Evolutionary conservation across 305 asterid species (phyloP), one percentile per base, ranked within the genome.

Genomic region (Plantago coronopus): DNA sequence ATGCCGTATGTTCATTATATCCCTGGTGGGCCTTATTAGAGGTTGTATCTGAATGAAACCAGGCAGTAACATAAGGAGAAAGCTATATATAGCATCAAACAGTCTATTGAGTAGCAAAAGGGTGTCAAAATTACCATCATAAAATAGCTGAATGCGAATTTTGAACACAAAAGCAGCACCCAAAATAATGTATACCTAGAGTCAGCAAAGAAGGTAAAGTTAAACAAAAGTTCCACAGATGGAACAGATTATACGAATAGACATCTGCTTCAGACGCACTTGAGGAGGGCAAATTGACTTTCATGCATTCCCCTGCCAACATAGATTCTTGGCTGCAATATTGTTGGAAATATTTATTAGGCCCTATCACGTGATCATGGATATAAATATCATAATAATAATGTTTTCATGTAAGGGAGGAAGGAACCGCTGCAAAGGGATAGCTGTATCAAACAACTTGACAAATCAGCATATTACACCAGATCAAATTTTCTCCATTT

Each of bases 271-370:
- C 17, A 63, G 53, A 72, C 91, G 54, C 79, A 87, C 96, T 87
- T 87, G 87, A 85, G 79, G 64, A 87, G 85, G 64, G 91, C 80
- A 74, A 87, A 83, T 64, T 90, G 55, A 63, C 94, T 87, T 78
- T 87, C 96, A 63, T 87, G 96, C 96, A 87, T 87, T 76, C 96
- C 96, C 78, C 94, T 85, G 54, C 94, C 96, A 64, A 87, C 96
- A 66, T 84, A 87, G 56, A 87, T 90, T 62, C 94, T 88, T 63
- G 94, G 96, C 96, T 87, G 89, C 76, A 74, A 65, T 57, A 72
- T 56, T 63, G 54, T 66, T 64, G 45, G 38, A 64, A 59, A 59
- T 12, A 13, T 62, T 62, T 31, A n/a, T 61, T n/a, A 58, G 70
- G 50, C 45, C 18, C 45, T 60, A 61, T 49, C 66, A 62, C 60